Conservation (phyloP, 2,329 filamentous ascomycete species). For the Neofusicoccum cordaticola region DNA sequence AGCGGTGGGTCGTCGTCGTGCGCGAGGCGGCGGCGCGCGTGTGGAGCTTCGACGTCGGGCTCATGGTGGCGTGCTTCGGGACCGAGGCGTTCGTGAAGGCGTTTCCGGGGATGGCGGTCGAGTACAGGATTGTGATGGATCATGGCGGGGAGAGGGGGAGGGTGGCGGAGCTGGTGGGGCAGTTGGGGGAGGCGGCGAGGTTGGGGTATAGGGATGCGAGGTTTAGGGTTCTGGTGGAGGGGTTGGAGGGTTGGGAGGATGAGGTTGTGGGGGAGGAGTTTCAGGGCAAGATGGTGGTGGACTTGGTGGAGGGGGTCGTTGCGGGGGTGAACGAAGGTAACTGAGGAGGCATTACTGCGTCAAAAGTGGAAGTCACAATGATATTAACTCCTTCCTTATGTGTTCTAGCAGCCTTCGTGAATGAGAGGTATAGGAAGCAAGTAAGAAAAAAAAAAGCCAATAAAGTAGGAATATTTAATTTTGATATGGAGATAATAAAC, state of each 20-base stretch:
- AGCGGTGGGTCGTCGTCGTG: background rate
- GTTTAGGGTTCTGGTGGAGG: background rate
- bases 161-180: background rate
- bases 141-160: background rate
- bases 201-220: background rate
- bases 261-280: background rate
- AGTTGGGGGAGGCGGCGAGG: background rate
- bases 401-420: too few species aligned
- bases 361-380: too few species aligned
- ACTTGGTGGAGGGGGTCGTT: background rate
- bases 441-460: too few species aligned
- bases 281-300: background rate
- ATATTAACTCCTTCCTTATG: too few species aligned
- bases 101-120: background rate
- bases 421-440: background rate
- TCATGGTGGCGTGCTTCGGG: background rate
- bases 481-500: too few species aligned
- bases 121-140: background rate
- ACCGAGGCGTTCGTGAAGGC: background rate
- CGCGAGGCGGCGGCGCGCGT: background rate
- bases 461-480: too few species aligned
- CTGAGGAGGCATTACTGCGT: background rate
- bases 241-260: background rate
- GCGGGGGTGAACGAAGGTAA: background rate
- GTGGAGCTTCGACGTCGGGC: background rate